Evolutionary conservation across 129 eudicot species (phyloP).

Genomic region (Scalesia atractyloides): DNA sequence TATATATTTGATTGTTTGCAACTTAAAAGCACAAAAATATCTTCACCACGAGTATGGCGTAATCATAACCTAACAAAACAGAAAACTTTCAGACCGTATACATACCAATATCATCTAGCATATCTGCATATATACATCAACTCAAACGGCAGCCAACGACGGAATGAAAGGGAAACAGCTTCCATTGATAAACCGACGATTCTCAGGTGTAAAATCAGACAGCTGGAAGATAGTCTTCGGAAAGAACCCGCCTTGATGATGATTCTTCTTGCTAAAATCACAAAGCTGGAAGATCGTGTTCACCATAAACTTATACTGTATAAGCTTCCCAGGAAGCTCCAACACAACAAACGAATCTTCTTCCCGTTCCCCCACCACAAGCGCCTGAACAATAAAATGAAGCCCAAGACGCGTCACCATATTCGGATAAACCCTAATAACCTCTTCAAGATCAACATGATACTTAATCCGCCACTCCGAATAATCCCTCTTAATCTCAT

Average conservation of each 20-base stretch:
- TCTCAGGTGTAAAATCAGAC: constrained; percentile 38
- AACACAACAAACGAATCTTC: constrained; percentile 43
- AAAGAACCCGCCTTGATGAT: constrained; percentile 39
- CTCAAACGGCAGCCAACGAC: constrained; percentile 29
- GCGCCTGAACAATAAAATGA: constrained; percentile 37
- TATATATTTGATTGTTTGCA: too few relatives aligned
- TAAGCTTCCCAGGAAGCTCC: constrained; percentile 45
- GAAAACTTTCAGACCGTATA: background rate
- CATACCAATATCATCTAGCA: background rate
- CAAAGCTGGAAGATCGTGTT: constrained; percentile 29
- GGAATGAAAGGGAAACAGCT: constrained; percentile 40
- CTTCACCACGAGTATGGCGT: too few relatives aligned
- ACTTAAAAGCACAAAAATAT: background rate
- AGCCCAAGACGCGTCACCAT: constrained; percentile 38
- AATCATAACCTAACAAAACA: background rate
- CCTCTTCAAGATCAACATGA: constrained; percentile 39
- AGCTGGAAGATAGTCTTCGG: constrained; percentile 40
- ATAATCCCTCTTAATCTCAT: constrained; percentile 36
- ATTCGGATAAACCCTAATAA: constrained; percentile 37
- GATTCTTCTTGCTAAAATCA: constrained; percentile 30
- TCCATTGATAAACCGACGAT: constrained; percentile 38
- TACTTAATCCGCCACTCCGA: constrained; percentile 35
- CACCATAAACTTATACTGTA: constrained; percentile 35
- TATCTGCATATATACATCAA: constrained; percentile 14
- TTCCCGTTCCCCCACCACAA: constrained; percentile 33